Evolutionary conservation across 2,329 filamentous ascomycete species (phyloP), one percentile per base, ranked within the genome.

Genomic region (Lachnellula occidentalis): DNA sequence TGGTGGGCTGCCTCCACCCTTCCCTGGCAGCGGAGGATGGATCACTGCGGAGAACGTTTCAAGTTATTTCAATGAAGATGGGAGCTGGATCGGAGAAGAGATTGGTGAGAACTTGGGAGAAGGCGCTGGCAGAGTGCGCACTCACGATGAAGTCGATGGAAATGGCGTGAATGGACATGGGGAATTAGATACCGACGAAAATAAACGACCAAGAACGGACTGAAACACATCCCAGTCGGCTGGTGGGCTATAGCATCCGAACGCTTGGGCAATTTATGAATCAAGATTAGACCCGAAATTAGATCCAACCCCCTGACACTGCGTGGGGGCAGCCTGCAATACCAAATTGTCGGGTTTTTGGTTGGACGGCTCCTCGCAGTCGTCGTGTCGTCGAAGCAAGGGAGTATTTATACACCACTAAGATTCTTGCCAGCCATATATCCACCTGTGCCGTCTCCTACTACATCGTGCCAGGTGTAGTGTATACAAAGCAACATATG

Each of bases 21-120:
- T 88, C 70, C 86, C 88, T 0, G 87, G 88, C 1, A 89, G 87
- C 48, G 82, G 81, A 0, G 88, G 88, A 0, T 92, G 88, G 88
- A 91, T 97, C 67, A 97, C 92, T 15, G 88, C 89, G 8, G 92
- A 96, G 54, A 97, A 96, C 65, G 85, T 95, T 69, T 78, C 87
- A 60, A 82, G 95, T 62, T 95, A 84, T 67, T 88, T 94, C 70
- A 88, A 94, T 64, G 84, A 80, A 58, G 80, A 91, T 8, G 90
- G 90, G 2, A 91, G 92, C 67, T 92, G 87, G 81, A 86, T 88
- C 59, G 80, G 75, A 6, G 60, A 50, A 7, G 70, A 66, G 1
- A 64, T 66, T 9, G 73, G 67, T 2, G 72, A 67, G 6, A 77
- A 76, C 53, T 73, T 86, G 19, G 85, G 85, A 45, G 83, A 84